A percentile compares a stretch with the other conserved stretches of the same genome.
phyloP scores from a whole-genome alignment of 768 basidiomycete species.

The Cubamyces lactineus region DNA sequence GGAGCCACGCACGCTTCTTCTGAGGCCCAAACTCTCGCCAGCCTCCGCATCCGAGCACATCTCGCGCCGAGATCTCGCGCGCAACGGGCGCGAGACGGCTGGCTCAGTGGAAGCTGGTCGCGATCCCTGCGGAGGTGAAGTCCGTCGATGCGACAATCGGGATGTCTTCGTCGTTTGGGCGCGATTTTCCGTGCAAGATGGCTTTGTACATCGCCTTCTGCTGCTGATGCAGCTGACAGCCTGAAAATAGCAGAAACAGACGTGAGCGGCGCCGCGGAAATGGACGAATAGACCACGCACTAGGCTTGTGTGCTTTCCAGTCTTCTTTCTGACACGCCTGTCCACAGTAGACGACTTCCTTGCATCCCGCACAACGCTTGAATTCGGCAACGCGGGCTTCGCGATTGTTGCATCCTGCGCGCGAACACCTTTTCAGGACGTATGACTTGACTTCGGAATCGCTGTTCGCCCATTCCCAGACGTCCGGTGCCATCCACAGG shows the following conservation, averaged over 20 bases:
- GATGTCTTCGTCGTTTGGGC: neutral
- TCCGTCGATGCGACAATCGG: conserved; percentile 24
- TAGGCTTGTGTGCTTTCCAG: conserved; percentile 35
- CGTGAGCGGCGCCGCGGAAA: neutral
- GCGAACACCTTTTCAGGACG: conserved; percentile 41
- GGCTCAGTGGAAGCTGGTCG: conserved; percentile 20
- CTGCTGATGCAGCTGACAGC: conserved; percentile 17
- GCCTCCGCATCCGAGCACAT: conserved; percentile 14
- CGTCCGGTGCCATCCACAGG: conserved; percentile 46
- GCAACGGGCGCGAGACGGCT: conserved; percentile 1
- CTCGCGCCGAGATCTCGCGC: conserved; percentile 10
- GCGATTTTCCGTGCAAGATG: conserved; percentile 12
- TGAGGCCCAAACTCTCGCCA: conserved; percentile 25
- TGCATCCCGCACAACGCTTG: conserved; percentile 46
- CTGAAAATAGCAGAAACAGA: neutral
- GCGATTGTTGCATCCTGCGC: conserved; percentile 34
- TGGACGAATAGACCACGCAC: conserved; percentile 11
- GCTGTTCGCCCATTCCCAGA: conserved; percentile 49
- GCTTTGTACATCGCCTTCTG: conserved; percentile 19
- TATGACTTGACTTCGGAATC: conserved; percentile 37
- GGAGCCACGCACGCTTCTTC: conserved; percentile 22
- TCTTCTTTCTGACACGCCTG: conserved; percentile 36
- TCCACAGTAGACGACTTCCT: conserved; percentile 37
- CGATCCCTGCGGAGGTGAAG: conserved; percentile 20
- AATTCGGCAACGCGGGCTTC: conserved; percentile 42